A percentile compares a stretch with the other conserved stretches of the same genome.
These are phyloP conservation scores for Xanthoconium separans DNA, from an alignment of 1,284 basidiomycete genomes.

Conservation along the genomic window DNA sequence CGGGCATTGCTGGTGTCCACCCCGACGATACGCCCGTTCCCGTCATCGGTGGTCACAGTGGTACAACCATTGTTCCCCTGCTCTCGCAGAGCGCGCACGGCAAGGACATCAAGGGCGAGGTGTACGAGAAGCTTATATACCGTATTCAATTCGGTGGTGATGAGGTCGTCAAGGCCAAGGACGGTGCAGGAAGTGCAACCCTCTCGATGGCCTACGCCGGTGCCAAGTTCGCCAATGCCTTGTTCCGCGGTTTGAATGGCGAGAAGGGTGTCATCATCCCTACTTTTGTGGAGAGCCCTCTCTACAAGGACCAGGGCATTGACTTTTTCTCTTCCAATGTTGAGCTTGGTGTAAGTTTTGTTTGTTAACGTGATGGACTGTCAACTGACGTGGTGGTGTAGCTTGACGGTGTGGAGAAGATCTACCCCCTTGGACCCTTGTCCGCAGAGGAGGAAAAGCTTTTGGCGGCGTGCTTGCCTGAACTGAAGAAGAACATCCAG, in stretches of 20 bases:
- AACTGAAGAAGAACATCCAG: slow-evolving; percentile 96
- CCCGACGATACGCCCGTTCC: slow-evolving; percentile 75
- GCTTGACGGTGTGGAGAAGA: slow-evolving; percentile 88
- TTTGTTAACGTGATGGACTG: neutral
- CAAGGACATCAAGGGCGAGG: slow-evolving; percentile 60
- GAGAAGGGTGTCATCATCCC: slow-evolving; percentile 85
- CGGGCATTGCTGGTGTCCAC: slow-evolving; percentile 66
- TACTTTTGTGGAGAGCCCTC: slow-evolving; percentile 86
- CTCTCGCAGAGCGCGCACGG: slow-evolving; percentile 78
- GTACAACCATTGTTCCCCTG: slow-evolving; percentile 93
- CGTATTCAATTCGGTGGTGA: slow-evolving; percentile 93
- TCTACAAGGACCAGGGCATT: slow-evolving; percentile 80
- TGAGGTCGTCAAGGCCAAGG: slow-evolving; percentile 88
- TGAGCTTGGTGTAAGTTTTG: slow-evolving; percentile 78
- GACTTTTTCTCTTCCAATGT: slow-evolving; percentile 91
- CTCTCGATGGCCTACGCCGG: slow-evolving; percentile 95
- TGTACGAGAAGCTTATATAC: slow-evolving; percentile 70
- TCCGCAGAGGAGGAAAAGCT: slow-evolving; percentile 83
- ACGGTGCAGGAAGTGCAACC: slow-evolving; percentile 87
- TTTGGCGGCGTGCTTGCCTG: slow-evolving; percentile 85
- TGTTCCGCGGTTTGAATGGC: slow-evolving; percentile 84
- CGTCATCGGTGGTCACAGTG: slow-evolving; percentile 96
- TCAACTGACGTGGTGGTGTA: slow-evolving; percentile 31
- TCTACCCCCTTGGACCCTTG: slow-evolving; percentile 77
- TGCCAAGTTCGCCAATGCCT: slow-evolving; percentile 82